Evolutionary conservation across 2,329 filamentous ascomycete genomes (phyloP).

Genomic region (Chaetomium strumarium): DNA sequence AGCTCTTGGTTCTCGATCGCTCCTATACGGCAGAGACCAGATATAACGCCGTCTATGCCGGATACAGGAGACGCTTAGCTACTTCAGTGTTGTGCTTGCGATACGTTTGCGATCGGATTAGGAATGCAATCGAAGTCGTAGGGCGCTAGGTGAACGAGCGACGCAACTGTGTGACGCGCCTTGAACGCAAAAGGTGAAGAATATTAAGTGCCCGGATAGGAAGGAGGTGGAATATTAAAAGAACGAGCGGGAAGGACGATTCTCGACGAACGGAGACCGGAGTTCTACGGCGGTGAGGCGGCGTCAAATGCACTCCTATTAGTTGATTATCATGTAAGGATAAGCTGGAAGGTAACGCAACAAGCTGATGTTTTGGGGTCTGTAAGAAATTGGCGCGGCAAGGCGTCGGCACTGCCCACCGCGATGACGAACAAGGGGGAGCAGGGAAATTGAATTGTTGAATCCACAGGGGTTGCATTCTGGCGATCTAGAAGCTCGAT

Average conservation of each 20-base stretch:
- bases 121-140: background rate
- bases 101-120: background rate
- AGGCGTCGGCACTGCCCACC: conserved; percentile 13
- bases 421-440: conserved; percentile 12
- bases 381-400: conserved; percentile 3
- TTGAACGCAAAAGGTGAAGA: background rate
- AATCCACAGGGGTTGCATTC: conserved; percentile 17
- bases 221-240: conserved; percentile 8
- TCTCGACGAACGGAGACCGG: background rate
- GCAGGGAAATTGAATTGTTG: conserved; percentile 7
- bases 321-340: background rate
- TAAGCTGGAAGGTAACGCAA: background rate
- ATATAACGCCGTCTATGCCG: background rate
- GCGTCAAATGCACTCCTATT: background rate
- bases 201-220: conserved; percentile 13
- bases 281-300: background rate
- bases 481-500: conserved; percentile 16
- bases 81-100: background rate
- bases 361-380: conserved; percentile 3
- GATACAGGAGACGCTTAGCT: background rate
- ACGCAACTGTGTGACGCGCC: background rate
- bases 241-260: background rate
- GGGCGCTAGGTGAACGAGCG: background rate
- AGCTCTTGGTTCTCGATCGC: background rate
- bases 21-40: conserved; percentile 7